A percentile compares a stretch with the other conserved stretches of the same genome.
These are phyloP conservation scores for Hypericum perforatum DNA, from an alignment of 345 rosid species.

Conservation along the genomic window DNA sequence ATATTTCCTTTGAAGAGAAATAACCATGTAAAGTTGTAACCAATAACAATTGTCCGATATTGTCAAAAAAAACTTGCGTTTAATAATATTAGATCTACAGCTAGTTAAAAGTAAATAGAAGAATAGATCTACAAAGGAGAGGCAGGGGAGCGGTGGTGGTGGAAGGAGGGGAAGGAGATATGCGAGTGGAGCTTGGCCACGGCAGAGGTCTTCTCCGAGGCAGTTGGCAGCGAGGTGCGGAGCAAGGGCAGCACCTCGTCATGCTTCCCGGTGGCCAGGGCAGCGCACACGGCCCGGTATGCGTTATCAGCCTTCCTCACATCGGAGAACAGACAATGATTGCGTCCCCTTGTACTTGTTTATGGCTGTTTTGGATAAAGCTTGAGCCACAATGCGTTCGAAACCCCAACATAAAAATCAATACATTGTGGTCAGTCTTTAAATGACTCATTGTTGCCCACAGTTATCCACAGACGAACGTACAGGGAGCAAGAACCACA, in stretches of 20 bases:
- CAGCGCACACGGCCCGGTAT: conserved; percentile 52
- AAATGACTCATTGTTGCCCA: conserved; percentile 26
- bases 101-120: neutral
- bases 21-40: too few species aligned
- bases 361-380: neutral
- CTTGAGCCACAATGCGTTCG: neutral
- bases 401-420: neutral
- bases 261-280: conserved; percentile 57
- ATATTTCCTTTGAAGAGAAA: too few species aligned
- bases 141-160: conserved; percentile 14
- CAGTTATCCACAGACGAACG: conserved; percentile 37
- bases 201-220: conserved; percentile 44
- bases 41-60: too few species aligned
- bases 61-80: too few species aligned
- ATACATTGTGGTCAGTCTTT: conserved; percentile 10
- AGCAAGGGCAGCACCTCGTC: conserved; percentile 57
- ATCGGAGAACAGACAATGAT: conserved; percentile 23
- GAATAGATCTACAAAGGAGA: neutral
- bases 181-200: conserved; percentile 56
- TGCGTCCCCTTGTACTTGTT: conserved; percentile 12
- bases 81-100: neutral
- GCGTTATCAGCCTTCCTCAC: conserved; percentile 50
- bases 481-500: conserved; percentile 86
- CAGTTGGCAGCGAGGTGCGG: conserved; percentile 39
- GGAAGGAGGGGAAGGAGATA: conserved; percentile 30